A percentile compares a stretch with the other conserved stretches of the same genome.
These are phyloP conservation scores for Isoetes taiwanensis DNA, from an alignment of 75 land plant genomes.

Conservation along the genomic window DNA sequence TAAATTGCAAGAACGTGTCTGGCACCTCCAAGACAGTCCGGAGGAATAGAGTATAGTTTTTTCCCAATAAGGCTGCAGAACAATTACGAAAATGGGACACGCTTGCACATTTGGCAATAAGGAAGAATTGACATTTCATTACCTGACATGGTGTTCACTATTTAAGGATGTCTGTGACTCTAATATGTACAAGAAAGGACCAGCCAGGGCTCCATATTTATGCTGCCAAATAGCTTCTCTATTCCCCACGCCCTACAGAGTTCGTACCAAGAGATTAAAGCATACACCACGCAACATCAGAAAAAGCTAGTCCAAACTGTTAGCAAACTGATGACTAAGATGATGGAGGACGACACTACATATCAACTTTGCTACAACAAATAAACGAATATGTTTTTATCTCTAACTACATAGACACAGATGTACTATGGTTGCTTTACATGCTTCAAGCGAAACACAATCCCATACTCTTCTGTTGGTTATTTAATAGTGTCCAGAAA, in stretches of 20 bases:
- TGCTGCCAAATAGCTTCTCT: constrained; percentile 91
- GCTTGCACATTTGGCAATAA: background rate
- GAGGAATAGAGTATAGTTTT: constrained; percentile 46
- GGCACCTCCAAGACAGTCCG: constrained; percentile 47
- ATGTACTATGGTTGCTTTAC: no score
- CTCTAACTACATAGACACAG: no score
- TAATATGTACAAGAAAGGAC: constrained; percentile 80
- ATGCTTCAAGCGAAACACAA: no score
- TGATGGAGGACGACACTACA: no score
- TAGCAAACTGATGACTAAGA: no score
- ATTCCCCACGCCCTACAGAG: constrained; percentile 80
- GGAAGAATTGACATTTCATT: background rate
- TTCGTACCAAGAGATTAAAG: background rate
- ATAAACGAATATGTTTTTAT: no score
- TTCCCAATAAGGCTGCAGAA: constrained; percentile 64
- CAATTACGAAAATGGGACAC: background rate
- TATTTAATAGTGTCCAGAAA: no score
- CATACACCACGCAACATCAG: no score
- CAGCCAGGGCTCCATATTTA: constrained; percentile 65
- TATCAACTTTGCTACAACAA: no score
- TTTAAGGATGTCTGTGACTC: constrained; percentile 47
- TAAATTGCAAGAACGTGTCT: constrained; percentile 67
- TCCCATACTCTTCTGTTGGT: no score
- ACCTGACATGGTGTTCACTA: constrained; percentile 74
- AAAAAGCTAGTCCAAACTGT: no score